Conservation (phyloP, 1,284 basidiomycete species). For the Papiliotrema terrestris region DNA sequence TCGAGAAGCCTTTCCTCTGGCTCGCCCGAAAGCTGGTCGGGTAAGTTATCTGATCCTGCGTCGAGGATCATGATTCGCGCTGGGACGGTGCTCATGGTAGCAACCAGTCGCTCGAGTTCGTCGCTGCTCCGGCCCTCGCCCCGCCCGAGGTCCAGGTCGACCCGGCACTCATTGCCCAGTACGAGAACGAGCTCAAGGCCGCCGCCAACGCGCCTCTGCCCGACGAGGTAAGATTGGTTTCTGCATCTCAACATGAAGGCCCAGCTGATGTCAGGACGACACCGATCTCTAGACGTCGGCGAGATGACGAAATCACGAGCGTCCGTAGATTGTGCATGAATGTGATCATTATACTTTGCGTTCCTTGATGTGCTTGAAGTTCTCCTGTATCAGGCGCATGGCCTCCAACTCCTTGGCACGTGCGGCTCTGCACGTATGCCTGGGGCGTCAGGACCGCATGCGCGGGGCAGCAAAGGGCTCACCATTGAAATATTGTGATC, state of each 20-base stretch:
- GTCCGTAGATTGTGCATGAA: constrained; percentile 12
- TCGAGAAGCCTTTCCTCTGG: constrained; percentile 99
- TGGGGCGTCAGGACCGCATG: constrained; percentile 8
- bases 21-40: constrained; percentile 96
- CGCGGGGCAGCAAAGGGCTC: background rate
- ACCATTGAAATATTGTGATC: constrained; percentile 25
- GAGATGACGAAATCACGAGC: background rate
- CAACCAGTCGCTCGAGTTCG: constrained; percentile 87
- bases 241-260: background rate
- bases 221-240: constrained; percentile 39
- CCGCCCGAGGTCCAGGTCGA: constrained; percentile 93
- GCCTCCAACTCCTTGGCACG: constrained; percentile 39
- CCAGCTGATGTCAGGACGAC: constrained; percentile 30
- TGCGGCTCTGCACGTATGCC: constrained; percentile 42
- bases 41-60: constrained; percentile 53
- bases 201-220: constrained; percentile 48
- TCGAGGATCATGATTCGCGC: background rate
- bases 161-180: constrained; percentile 65
- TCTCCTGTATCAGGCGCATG: constrained; percentile 45
- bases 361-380: constrained; percentile 19
- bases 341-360: constrained; percentile 1
- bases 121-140: constrained; percentile 91
- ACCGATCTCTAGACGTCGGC: constrained; percentile 40
- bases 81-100: constrained; percentile 48
- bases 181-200: constrained; percentile 78